phyloP scores from a whole-genome alignment of 495 filamentous ascomycete genomes.

The Letharia columbiana region DNA sequence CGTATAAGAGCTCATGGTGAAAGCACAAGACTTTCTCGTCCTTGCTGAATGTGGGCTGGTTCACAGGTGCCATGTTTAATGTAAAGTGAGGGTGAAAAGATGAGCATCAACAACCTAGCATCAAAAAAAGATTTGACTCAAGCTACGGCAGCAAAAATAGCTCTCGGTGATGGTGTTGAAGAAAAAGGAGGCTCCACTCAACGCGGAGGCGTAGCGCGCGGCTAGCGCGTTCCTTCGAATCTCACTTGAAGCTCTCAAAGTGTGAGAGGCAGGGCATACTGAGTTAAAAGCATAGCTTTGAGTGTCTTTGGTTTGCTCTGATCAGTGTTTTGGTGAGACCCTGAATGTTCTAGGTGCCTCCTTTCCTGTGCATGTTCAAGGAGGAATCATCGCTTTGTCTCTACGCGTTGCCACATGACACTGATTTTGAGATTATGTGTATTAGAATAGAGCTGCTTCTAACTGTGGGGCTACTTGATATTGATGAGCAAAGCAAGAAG shows the following conservation, averaged over 20 bases:
- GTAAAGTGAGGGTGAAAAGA: background rate
- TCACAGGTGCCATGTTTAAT: slow-evolving; percentile 51
- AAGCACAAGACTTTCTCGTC: slow-evolving; percentile 96
- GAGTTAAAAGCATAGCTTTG: background rate
- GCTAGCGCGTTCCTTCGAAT: slow-evolving; percentile 11
- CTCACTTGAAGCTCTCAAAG: background rate
- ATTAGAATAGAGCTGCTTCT: background rate
- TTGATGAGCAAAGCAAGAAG: background rate
- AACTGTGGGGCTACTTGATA: background rate
- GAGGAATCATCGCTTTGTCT: background rate
- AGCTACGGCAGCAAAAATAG: background rate
- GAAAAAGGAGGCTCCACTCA: background rate
- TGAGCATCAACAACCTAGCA: background rate
- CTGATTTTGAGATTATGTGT: background rate
- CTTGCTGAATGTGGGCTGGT: slow-evolving; percentile 59
- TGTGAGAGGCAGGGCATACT: background rate
- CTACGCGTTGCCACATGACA: background rate
- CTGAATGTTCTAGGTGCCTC: background rate
- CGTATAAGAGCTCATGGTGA: slow-evolving; percentile 91
- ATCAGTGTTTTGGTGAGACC: background rate
- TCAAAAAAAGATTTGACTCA: background rate
- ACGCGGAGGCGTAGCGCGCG: slow-evolving; percentile 3
- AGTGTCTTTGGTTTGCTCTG: background rate
- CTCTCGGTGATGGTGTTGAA: background rate
- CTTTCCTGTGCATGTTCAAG: background rate